Base-by-base conservation (phyloP, 306 rosid species). In the Hippophae gyantsensis region DNA sequence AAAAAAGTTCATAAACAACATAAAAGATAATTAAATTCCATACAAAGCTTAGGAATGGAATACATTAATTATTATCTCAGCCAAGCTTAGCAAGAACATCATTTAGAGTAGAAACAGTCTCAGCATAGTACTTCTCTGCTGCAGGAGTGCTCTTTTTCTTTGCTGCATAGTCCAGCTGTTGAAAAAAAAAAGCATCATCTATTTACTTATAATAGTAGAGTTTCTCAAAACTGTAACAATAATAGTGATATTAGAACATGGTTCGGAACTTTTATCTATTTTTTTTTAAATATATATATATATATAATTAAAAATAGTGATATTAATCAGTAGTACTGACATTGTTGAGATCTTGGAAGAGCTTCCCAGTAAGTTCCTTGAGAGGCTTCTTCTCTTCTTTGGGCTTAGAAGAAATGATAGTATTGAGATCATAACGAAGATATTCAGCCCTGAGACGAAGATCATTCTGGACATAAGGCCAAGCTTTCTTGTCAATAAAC, bases 81-180 rank as follows among this genome's bases (percentile, higher is more conserved):
- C 97, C 95, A 64, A 93, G 82, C 80, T 93, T 86, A 76, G 80
- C 44, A 63, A 93, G 76, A 60, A 93, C 99, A 73, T 84, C 81
- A 61, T 84, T 93, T 63, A 93, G 90, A 62, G 82, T 25, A 62
- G 99, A 83, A 58, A 84, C 69, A 46, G 99, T 66, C 51, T 63
- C 78, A 10, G 90, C 80, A 70, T 93, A 93, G 86, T 73, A 93
- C 80, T 93, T 93, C 86, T 88, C 97, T 55, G 99, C 99, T 69
- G 84, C 72, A 42, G 94, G 69, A 57, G 78, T 48, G 82, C 95
- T 93, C 95, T 93, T 93, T 12, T 74, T 69, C 75, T 88, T 93
- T 8, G 99, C 99, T 42, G 99, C 99, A 70, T 88, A 46, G 77
- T 93, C 99, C 82, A 93, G 68, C 97, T 92, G 95, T 60, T 42